Conservation (phyloP, 192 early-diverging fungal genomes). For the Podila verticillata region DNA sequence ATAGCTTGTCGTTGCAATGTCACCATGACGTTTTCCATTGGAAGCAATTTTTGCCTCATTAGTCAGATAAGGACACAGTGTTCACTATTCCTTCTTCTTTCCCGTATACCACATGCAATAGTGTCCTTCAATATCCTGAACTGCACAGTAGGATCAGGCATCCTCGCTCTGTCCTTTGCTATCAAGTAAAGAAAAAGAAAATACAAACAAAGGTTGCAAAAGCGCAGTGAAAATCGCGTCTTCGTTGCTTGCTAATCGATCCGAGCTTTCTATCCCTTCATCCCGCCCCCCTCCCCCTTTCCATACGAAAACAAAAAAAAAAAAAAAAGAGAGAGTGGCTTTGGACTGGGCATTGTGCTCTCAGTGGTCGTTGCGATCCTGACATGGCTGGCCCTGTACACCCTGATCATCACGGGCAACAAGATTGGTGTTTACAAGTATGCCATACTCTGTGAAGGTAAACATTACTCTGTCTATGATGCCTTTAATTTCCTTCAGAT, state of each 20-base stretch:
- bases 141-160: constrained; percentile 73
- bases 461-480: background rate
- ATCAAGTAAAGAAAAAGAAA: constrained; percentile 52
- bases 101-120: background rate
- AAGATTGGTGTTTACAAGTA: constrained; percentile 62
- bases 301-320: too few relatives aligned
- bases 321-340: constrained; percentile 55
- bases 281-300: background rate
- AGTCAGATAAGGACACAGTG: background rate
- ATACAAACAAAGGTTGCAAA: background rate
- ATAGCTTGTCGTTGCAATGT: background rate
- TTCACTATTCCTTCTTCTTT: background rate
- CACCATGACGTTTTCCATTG: background rate
- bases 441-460: constrained; percentile 57
- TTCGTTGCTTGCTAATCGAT: too few relatives aligned
- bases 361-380: constrained; percentile 60
- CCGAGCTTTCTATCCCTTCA: background rate
- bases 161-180: constrained; percentile 74
- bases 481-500: too few relatives aligned
- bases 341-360: constrained; percentile 60
- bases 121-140: constrained; percentile 73
- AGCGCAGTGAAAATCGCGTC: background rate
- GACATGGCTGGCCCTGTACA: constrained; percentile 59
- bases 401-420: constrained; percentile 63
- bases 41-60: background rate